Conservation (phyloP, 2,329 filamentous ascomycete genomes). For the Nannizziopsis arthrosporioides region DNA sequence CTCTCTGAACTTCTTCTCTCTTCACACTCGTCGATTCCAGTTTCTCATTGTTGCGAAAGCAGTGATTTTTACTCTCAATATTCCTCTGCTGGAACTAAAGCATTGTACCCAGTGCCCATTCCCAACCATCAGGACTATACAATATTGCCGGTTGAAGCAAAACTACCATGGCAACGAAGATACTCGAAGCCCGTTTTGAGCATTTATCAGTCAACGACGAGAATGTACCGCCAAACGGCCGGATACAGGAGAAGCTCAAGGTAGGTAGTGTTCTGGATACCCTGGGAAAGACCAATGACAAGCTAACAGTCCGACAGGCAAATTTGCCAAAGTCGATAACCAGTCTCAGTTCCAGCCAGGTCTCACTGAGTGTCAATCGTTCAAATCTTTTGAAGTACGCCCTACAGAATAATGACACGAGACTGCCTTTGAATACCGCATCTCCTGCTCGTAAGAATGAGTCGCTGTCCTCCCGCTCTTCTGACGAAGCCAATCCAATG, state of each 20-base stretch:
- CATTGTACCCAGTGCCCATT: too few relatives aligned
- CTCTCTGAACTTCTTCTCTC: not conserved
- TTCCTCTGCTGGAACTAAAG: too few relatives aligned
- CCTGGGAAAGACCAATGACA: not conserved
- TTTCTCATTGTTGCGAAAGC: not conserved
- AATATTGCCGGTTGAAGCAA: not conserved
- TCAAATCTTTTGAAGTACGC: constrained; percentile 78
- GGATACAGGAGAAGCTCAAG: constrained; percentile 62
- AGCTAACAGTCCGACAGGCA: not conserved
- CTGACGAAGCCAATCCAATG: constrained; percentile 44
- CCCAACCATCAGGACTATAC: too few relatives aligned
- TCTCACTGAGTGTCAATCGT: constrained; percentile 46
- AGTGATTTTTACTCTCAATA: too few relatives aligned
- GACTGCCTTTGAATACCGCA: constrained; percentile 42
- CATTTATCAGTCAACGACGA: constrained; percentile 82
- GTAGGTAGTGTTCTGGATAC: constrained; percentile 35
- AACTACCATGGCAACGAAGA: constrained; percentile 57
- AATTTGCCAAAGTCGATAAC: constrained; percentile 3
- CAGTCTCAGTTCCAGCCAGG: constrained; percentile 23
- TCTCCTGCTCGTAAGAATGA: constrained; percentile 56
- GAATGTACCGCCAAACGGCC: constrained; percentile 52
- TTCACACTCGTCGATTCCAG: not conserved
- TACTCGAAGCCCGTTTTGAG: constrained; percentile 79
- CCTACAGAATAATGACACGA: constrained; percentile 53
- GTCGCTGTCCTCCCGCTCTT: constrained; percentile 24